A percentile compares a stretch with the other conserved stretches of the same genome.
Conservation (phyloP, 352 stramenopile species). For the Halophytophthora polymorphica region DNA sequence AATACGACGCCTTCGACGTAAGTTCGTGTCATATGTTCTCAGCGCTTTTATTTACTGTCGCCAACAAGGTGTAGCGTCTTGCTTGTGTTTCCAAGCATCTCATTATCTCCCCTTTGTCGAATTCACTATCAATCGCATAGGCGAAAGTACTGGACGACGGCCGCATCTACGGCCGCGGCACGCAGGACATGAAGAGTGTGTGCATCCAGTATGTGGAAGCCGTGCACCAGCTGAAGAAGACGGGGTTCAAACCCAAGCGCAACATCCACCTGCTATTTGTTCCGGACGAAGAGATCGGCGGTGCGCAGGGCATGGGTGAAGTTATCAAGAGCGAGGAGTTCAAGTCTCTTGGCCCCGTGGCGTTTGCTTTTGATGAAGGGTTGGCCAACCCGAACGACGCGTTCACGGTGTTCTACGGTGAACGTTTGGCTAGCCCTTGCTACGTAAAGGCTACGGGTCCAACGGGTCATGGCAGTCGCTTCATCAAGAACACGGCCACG, state of each 20-base stretch:
- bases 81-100: too few species aligned
- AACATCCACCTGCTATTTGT: slow-evolving; percentile 93
- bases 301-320: slow-evolving; percentile 89
- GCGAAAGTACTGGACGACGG: slow-evolving; percentile 74
- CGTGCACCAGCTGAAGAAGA: slow-evolving; percentile 61
- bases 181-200: slow-evolving; percentile 96
- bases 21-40: too few species aligned
- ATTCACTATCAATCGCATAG: too few species aligned
- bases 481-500: slow-evolving; percentile 95
- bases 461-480: slow-evolving; percentile 89
- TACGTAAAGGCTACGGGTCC: slow-evolving; percentile 76
- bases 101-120: too few species aligned
- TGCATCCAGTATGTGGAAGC: slow-evolving; percentile 95
- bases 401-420: slow-evolving; percentile 96
- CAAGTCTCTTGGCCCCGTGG: slow-evolving; percentile 77
- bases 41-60: too few species aligned
- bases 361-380: slow-evolving; percentile 94
- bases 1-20: slow-evolving; percentile 89
- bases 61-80: too few species aligned
- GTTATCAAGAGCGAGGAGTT: slow-evolving; percentile 88
- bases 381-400: slow-evolving; percentile 87
- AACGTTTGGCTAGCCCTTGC: slow-evolving; percentile 92
- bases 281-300: slow-evolving; percentile 94
- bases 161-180: slow-evolving; percentile 87
- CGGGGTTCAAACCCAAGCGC: slow-evolving; percentile 77